These are phyloP conservation scores for Camelina neglecta DNA, from an alignment of 345 rosid species.

Conservation along the genomic window DNA sequence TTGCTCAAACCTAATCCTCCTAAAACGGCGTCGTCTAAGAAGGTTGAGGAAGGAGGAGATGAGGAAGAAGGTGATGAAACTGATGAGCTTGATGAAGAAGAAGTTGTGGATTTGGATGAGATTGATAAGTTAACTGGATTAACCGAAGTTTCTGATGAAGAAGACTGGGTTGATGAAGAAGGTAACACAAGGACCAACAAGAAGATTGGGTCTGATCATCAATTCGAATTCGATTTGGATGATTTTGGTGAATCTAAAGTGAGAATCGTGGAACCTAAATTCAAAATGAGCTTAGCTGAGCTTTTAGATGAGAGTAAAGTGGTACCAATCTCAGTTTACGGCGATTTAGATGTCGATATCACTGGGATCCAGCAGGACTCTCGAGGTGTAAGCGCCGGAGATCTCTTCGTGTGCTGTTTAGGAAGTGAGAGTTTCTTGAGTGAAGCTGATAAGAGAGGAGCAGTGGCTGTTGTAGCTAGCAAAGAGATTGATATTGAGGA, in stretches of 20 bases:
- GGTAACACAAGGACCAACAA: conserved; percentile 42
- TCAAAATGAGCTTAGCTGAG: conserved; percentile 84
- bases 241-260: conserved; percentile 58
- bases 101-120: conserved; percentile 82
- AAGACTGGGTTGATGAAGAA: conserved; percentile 51
- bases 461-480: conserved; percentile 92
- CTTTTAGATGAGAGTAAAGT: conserved; percentile 89
- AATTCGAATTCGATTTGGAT: conserved; percentile 82
- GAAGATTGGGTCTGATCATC: conserved; percentile 49
- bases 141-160: conserved; percentile 53
- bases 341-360: conserved; percentile 86
- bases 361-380: conserved; percentile 93
- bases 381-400: conserved; percentile 79
- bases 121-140: conserved; percentile 68
- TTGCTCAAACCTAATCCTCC: conserved; percentile 53
- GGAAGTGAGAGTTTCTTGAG: conserved; percentile 69
- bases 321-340: conserved; percentile 84
- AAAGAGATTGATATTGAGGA: conserved; percentile 91
- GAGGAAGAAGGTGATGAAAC: conserved; percentile 39
- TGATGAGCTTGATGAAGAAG: conserved; percentile 75
- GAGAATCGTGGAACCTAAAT: conserved; percentile 77
- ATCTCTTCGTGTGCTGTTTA: conserved; percentile 84
- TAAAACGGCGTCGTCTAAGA: conserved; percentile 34
- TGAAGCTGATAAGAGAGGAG: conserved; percentile 98
- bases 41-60: conserved; percentile 39